phyloP scores from a whole-genome alignment of 1,139 yeast species.

The Yamadazyma sp. region DNA sequence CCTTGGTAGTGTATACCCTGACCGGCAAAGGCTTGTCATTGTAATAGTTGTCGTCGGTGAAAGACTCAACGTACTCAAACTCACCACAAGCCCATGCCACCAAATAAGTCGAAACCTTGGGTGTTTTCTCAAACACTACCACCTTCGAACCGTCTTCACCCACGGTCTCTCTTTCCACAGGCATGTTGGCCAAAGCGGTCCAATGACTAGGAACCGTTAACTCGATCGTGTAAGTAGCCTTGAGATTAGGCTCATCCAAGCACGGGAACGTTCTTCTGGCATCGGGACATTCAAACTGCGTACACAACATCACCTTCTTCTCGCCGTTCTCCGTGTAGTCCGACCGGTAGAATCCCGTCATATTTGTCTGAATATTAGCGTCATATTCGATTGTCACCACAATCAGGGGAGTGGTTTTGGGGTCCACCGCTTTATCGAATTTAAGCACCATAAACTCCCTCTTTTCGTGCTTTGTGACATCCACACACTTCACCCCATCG shows the following conservation, averaged over 20 bases:
- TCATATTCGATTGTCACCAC: constrained; percentile 37
- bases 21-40: constrained; percentile 65
- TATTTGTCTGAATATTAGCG: constrained; percentile 54
- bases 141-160: constrained; percentile 14
- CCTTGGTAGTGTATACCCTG: constrained; percentile 70
- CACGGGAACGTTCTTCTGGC: constrained; percentile 86
- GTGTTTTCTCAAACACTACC: constrained; percentile 51
- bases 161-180: constrained; percentile 29
- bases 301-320: constrained; percentile 66
- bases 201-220: constrained; percentile 54
- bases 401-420: constrained; percentile 14
- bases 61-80: constrained; percentile 64
- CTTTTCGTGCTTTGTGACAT: constrained; percentile 20
- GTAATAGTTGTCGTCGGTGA: constrained; percentile 30
- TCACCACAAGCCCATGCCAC: constrained; percentile 81
- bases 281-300: constrained; percentile 86
- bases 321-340: constrained; percentile 62
- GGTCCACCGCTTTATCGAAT: constrained; percentile 17
- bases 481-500: constrained; percentile 12
- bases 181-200: constrained; percentile 78
- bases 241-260: constrained; percentile 75
- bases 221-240: constrained; percentile 68
- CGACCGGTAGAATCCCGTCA: constrained; percentile 84
- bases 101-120: constrained; percentile 72
- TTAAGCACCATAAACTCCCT: constrained; percentile 30